A percentile compares a stretch with the other conserved stretches of the same genome.
These are phyloP conservation scores for Niveomyces coronatus DNA, from an alignment of 2,329 filamentous ascomycete genomes.

Conservation along the genomic window DNA sequence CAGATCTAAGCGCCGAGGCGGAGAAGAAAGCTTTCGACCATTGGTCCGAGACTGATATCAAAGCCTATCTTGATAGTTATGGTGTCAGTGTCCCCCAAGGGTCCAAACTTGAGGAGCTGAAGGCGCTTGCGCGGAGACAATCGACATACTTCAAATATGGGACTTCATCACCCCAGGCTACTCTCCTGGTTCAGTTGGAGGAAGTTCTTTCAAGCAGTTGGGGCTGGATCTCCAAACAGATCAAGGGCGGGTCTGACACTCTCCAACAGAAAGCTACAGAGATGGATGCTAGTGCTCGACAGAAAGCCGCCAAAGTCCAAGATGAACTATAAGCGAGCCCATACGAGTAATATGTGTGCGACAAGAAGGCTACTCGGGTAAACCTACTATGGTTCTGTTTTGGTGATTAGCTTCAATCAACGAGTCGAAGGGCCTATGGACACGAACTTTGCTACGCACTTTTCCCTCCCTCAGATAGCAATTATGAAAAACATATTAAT, in stretches of 20 bases:
- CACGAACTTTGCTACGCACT: too few relatives aligned
- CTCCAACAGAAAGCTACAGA: slow-evolving; percentile 38
- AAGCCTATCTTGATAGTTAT: slow-evolving; percentile 70
- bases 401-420: not conserved
- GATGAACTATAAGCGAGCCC: slow-evolving; percentile 38
- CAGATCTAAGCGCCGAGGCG: slow-evolving; percentile 52
- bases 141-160: slow-evolving; percentile 70
- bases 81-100: slow-evolving; percentile 59
- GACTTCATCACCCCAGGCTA: slow-evolving; percentile 53
- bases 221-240: slow-evolving; percentile 41
- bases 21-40: slow-evolving; percentile 60
- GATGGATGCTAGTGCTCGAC: slow-evolving; percentile 18
- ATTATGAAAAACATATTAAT: too few relatives aligned
- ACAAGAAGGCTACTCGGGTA: too few relatives aligned
- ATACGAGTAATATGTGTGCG: too few relatives aligned
- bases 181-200: slow-evolving; percentile 53
- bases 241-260: slow-evolving; percentile 36
- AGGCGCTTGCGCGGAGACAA: slow-evolving; percentile 61
- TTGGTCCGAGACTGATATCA: slow-evolving; percentile 65
- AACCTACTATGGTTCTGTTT: not conserved
- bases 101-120: slow-evolving; percentile 57
- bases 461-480: too few relatives aligned
- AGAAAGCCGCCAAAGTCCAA: slow-evolving; percentile 26
- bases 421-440: too few relatives aligned
- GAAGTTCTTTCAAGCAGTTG: slow-evolving; percentile 37